Percentiles rank a stretch among this genome's conserved stretches.
Evolutionary conservation across 768 basidiomycete species (phyloP).

Genomic region (Auriculariales sp.): DNA sequence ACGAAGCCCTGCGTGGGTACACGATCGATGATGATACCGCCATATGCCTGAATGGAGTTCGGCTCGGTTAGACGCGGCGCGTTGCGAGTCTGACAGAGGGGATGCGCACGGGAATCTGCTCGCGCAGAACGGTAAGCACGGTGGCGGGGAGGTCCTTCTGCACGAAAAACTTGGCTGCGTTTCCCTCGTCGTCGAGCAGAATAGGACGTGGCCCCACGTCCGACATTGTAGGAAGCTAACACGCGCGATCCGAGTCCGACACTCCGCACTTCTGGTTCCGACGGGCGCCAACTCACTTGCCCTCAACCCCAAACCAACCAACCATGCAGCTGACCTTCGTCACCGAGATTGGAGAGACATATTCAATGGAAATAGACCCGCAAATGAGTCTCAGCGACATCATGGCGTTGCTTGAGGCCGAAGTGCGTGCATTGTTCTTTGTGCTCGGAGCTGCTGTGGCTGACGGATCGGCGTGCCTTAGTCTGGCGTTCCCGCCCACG

Average conservation of each 20-base stretch:
- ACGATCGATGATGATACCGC: constrained; percentile 64
- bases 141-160: constrained; percentile 40
- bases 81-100: background rate
- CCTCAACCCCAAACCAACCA: background rate
- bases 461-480: constrained; percentile 15
- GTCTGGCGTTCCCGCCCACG: constrained; percentile 58
- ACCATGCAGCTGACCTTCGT: constrained; percentile 23
- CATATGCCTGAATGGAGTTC: constrained; percentile 36
- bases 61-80: background rate
- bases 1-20: constrained; percentile 67
- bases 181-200: constrained; percentile 35
- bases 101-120: constrained; percentile 38
- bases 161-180: constrained; percentile 71
- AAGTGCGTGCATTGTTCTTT: constrained; percentile 41
- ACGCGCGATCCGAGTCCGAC: constrained; percentile 61
- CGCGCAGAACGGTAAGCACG: constrained; percentile 21
- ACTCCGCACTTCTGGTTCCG: constrained; percentile 38
- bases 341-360: constrained; percentile 20
- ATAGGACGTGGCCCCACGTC: too few species aligned
- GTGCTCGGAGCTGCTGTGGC: background rate
- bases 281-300: background rate
- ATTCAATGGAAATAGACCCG: constrained; percentile 59
- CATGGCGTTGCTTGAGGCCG: constrained; percentile 86
- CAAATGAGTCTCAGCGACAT: constrained; percentile 87
- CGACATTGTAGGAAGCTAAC: too few species aligned